Percentiles rank a stretch among this genome's conserved stretches.
These are phyloP conservation scores for Didymella exigua DNA, from an alignment of 2,329 filamentous ascomycete genomes.

Conservation along the genomic window DNA sequence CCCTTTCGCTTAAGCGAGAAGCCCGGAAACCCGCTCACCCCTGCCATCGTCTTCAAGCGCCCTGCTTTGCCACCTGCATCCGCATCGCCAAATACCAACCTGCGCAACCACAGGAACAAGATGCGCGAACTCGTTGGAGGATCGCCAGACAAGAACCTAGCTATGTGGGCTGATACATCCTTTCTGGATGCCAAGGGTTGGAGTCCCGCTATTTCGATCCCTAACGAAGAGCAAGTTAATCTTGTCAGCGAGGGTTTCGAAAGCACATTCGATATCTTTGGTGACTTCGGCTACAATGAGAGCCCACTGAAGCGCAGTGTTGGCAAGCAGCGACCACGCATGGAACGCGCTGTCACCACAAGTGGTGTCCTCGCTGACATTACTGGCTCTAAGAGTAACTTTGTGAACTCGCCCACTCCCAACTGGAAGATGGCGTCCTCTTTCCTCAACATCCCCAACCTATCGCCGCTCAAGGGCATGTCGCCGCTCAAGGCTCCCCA, in stretches of 20 bases:
- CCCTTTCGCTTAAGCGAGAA: conserved; percentile 48
- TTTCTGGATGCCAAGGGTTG: conserved; percentile 51
- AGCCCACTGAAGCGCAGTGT: conserved; percentile 68
- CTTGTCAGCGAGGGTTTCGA: conserved; percentile 56
- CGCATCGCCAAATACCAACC: conserved; percentile 89
- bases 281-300: conserved; percentile 55
- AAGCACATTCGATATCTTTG: conserved; percentile 68
- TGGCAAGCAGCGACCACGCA: conserved; percentile 62
- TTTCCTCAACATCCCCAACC: conserved; percentile 45
- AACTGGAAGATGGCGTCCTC: conserved; percentile 45
- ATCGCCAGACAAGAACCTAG: conserved; percentile 69
- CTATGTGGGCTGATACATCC: conserved; percentile 60
- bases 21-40: conserved; percentile 72
- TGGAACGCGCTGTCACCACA: conserved; percentile 68
- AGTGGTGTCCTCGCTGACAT: conserved; percentile 67
- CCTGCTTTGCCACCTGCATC: conserved; percentile 71
- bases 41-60: conserved; percentile 79
- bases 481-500: conserved; percentile 42
- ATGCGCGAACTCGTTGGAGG: conserved; percentile 77
- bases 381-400: conserved; percentile 59
- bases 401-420: conserved; percentile 41
- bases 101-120: conserved; percentile 83
- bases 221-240: conserved; percentile 63
- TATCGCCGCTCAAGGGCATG: conserved; percentile 40
- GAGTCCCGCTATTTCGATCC: conserved; percentile 69